Evolutionary conservation across 164 flowering plant species (phyloP).

Genomic region (Vitis rotundifolia): DNA sequence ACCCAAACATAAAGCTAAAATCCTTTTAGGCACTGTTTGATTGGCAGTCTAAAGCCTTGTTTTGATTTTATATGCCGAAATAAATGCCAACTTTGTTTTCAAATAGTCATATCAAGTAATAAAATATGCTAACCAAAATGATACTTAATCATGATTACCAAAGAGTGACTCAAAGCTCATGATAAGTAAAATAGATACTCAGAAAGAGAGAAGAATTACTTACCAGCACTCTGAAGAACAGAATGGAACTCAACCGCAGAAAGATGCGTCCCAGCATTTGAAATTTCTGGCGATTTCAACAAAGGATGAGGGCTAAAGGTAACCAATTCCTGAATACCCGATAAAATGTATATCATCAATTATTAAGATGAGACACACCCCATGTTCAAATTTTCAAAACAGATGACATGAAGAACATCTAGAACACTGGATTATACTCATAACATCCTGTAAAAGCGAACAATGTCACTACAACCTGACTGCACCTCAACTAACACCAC

Average conservation of each 20-base stretch:
- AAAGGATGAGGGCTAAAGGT: conserved; percentile 73
- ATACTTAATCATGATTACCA: neutral
- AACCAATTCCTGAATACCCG: conserved; percentile 73
- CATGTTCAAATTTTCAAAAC: neutral
- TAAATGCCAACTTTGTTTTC: too few species aligned
- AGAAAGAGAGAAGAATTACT: neutral
- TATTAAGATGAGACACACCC: neutral
- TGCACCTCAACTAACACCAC: neutral
- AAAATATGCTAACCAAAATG: too few species aligned
- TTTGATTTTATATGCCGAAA: too few species aligned
- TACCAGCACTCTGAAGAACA: conserved; percentile 68
- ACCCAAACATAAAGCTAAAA: too few species aligned
- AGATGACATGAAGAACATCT: too few species aligned
- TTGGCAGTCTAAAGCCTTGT: too few species aligned
- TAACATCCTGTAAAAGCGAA: neutral
- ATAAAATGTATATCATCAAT: neutral
- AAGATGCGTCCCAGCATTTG: conserved; percentile 85
- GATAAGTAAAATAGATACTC: neutral
- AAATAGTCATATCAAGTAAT: too few species aligned
- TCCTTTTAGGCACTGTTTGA: too few species aligned
- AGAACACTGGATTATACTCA: too few species aligned
- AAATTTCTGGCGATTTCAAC: conserved; percentile 59
- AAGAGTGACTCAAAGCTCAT: neutral
- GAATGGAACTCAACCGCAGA: conserved; percentile 89
- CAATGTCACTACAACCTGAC: neutral